phyloP scores from a whole-genome alignment of 2,329 filamentous ascomycete genomes.

The Hymenoscyphus linearis region DNA sequence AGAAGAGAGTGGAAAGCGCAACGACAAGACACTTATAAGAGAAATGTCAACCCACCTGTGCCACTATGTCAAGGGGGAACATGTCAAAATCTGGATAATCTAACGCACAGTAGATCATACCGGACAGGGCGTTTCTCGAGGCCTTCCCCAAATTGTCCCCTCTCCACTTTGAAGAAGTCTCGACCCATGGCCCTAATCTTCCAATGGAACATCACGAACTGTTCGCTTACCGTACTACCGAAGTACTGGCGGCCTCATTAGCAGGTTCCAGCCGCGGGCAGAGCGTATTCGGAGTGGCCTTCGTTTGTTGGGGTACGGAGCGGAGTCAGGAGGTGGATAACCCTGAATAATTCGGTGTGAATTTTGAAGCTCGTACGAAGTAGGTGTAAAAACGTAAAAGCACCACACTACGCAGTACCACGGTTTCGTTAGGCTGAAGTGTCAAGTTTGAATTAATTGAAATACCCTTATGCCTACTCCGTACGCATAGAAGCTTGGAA shows the following conservation, averaged over 20 bases:
- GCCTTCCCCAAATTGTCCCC: constrained; percentile 6
- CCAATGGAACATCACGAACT: neutral
- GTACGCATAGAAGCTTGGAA: neutral
- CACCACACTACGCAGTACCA: neutral
- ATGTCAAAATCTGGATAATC: neutral
- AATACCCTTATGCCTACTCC: neutral
- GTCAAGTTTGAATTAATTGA: neutral
- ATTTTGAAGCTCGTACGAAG: no score
- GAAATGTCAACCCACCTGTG: constrained; percentile 9
- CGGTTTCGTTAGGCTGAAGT: neutral
- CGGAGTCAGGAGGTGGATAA: neutral
- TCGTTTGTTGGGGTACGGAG: neutral
- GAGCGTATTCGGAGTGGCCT: neutral
- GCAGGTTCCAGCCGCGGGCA: neutral
- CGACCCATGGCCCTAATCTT: no score
- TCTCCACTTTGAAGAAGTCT: constrained; percentile 6
- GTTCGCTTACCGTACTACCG: neutral
- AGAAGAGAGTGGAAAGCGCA: constrained; percentile 8
- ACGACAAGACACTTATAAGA: constrained; percentile 21
- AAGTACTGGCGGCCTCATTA: neutral
- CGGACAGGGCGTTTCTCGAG: constrained; percentile 18
- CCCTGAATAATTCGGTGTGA: neutral
- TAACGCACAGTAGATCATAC: constrained; percentile 22
- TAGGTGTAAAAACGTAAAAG: no score
- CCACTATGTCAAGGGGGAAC: neutral